Conservation (phyloP, 2,329 filamentous ascomycete species). For the Pseudogymnoascus sp. region DNA sequence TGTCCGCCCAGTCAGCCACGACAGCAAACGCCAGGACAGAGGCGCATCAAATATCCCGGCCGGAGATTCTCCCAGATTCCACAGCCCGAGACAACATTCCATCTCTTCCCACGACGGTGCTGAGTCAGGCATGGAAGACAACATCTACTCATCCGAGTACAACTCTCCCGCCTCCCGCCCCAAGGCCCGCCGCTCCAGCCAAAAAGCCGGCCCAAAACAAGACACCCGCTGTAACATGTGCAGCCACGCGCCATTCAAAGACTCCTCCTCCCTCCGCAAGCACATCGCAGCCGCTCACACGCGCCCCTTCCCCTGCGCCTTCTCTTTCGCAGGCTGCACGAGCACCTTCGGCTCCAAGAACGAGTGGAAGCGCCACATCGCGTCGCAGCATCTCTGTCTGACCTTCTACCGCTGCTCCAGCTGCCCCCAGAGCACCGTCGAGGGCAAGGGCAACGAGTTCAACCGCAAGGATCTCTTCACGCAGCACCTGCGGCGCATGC, state of each 20-base stretch:
- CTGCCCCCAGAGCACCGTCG: slow-evolving; percentile 46
- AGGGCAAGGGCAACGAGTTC: slow-evolving; percentile 62
- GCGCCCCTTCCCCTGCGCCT: slow-evolving; percentile 74
- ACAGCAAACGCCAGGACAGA: slow-evolving; percentile 27
- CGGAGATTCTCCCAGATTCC: slow-evolving; percentile 24
- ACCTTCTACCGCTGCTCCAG: slow-evolving; percentile 58
- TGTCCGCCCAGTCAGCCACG: slow-evolving; percentile 48
- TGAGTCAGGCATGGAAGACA: slow-evolving; percentile 37
- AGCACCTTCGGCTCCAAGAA: slow-evolving; percentile 90
- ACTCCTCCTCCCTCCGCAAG: slow-evolving; percentile 57
- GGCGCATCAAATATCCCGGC: slow-evolving; percentile 27
- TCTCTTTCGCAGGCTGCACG: slow-evolving; percentile 73
- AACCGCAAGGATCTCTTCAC: slow-evolving; percentile 95
- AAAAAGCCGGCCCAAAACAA: slow-evolving; percentile 41
- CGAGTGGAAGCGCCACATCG: slow-evolving; percentile 94
- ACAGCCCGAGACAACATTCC: slow-evolving; percentile 35
- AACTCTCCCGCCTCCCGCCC: slow-evolving; percentile 27
- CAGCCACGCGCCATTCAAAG: slow-evolving; percentile 58
- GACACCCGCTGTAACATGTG: slow-evolving; percentile 56
- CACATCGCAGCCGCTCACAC: slow-evolving; percentile 63
- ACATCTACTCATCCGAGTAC: slow-evolving; percentile 28
- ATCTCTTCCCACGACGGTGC: slow-evolving; percentile 34
- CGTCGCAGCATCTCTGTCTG: slow-evolving; percentile 75
- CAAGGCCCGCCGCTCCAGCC: slow-evolving; percentile 27
- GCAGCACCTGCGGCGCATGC: slow-evolving; percentile 91